Evolutionary conservation across 148 eudicot genomes (phyloP).

Genomic region (Vaccinium darrowii): DNA sequence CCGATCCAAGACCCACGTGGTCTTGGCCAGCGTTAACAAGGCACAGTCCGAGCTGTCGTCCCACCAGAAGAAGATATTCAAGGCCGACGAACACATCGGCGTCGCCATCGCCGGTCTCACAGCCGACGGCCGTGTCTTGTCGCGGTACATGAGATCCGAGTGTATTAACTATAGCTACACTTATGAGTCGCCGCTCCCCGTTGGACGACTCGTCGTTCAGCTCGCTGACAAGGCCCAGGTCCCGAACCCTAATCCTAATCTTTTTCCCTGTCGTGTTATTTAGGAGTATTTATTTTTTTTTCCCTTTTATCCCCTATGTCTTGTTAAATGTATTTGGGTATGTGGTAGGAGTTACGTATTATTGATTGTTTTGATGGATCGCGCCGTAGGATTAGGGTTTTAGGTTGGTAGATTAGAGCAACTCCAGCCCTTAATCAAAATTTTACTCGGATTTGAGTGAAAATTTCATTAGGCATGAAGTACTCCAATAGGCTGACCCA

Average conservation of each 20-base stretch:
- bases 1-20: slow-evolving; percentile 85
- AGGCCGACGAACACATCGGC: slow-evolving; percentile 88
- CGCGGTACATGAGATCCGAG: slow-evolving; percentile 84
- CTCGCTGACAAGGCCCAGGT: slow-evolving; percentile 99
- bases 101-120: slow-evolving; percentile 96
- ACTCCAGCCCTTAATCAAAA: background rate
- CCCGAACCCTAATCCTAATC: background rate
- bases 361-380: background rate
- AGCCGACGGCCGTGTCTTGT: slow-evolving; percentile 91
- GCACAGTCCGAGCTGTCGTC: slow-evolving; percentile 90
- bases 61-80: slow-evolving; percentile 95
- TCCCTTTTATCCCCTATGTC: background rate
- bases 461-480: background rate
- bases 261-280: background rate
- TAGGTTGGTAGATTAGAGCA: background rate
- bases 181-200: slow-evolving; percentile 77
- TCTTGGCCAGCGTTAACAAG: slow-evolving; percentile 78
- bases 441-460: background rate
- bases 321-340: background rate
- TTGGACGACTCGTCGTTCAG: slow-evolving; percentile 92
- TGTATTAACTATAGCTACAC: slow-evolving; percentile 69
- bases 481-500: background rate
- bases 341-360: background rate
- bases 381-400: background rate
- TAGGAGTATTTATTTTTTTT: too few relatives aligned